These are phyloP conservation scores for Trichoderma atroviride DNA, from an alignment of 2,329 filamentous ascomycete genomes.

Conservation along the genomic window DNA sequence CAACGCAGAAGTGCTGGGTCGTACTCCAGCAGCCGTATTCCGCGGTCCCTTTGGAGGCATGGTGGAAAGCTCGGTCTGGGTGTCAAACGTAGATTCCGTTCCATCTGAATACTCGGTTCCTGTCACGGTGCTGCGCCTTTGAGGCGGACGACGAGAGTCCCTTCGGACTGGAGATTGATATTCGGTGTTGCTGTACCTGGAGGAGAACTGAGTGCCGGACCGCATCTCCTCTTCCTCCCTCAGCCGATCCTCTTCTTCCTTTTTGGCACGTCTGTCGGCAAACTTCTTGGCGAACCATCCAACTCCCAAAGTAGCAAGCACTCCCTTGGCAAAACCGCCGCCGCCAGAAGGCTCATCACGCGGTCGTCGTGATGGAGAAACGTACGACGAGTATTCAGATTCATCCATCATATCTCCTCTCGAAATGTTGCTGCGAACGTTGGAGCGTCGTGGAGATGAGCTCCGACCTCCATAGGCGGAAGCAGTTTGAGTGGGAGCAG, in stretches of 20 bases:
- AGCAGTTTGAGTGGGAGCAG: conserved; percentile 49
- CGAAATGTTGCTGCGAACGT: conserved; percentile 42
- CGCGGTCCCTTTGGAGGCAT: conserved; percentile 28
- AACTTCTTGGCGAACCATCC: conserved; percentile 70
- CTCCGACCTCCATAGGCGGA: conserved; percentile 51
- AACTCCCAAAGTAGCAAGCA: conserved; percentile 64
- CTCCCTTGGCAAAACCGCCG: conserved; percentile 58
- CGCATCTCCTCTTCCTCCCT: conserved; percentile 57
- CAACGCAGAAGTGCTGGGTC: conserved; percentile 29
- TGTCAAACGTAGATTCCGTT: conserved; percentile 43
- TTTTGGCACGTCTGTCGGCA: conserved; percentile 55
- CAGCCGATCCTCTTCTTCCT: conserved; percentile 53
- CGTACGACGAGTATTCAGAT: conserved; percentile 63
- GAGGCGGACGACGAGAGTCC: conserved; percentile 36
- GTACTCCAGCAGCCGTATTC: conserved; percentile 32
- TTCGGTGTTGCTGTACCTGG: conserved; percentile 71
- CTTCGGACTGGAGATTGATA: conserved; percentile 53
- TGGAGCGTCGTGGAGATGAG: conserved; percentile 51
- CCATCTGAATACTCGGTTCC: conserved; percentile 39
- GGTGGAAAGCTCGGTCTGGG: conserved; percentile 36
- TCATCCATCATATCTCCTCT: conserved; percentile 51
- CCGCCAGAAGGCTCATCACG: conserved; percentile 46
- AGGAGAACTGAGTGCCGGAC: conserved; percentile 63
- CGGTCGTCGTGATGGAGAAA: conserved; percentile 62
- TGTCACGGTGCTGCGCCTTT: conserved; percentile 38